Conservation (phyloP, 495 filamentous ascomycete genomes). For the Aspergillus sparsus region DNA sequence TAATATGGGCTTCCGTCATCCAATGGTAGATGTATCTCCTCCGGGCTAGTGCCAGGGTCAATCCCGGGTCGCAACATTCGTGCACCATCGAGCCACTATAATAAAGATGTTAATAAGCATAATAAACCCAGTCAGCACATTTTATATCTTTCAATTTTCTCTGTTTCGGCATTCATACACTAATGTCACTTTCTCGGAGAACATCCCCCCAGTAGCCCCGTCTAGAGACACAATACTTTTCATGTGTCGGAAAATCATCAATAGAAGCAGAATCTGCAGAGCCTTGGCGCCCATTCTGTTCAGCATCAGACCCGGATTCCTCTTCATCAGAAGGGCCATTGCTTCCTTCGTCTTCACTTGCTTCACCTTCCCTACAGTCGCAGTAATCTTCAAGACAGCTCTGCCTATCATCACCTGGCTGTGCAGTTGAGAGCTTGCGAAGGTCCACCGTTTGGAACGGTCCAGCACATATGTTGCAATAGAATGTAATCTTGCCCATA, state of each 20-base stretch:
- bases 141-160: background rate
- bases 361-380: slow-evolving; percentile 1
- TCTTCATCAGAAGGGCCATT: background rate
- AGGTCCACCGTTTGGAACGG: background rate
- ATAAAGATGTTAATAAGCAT: background rate
- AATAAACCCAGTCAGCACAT: no score
- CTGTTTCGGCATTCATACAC: background rate
- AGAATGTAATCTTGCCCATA: background rate
- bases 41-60: background rate
- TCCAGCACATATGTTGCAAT: slow-evolving; percentile 9
- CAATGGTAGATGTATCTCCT: background rate
- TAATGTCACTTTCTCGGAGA: background rate
- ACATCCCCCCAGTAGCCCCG: slow-evolving; percentile 10
- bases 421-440: background rate
- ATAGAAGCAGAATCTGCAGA: no score
- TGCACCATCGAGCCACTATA: background rate
- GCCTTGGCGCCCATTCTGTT: no score
- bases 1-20: background rate
- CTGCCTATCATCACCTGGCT: background rate
- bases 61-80: slow-evolving; percentile 1
- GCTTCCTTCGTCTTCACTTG: background rate
- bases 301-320: background rate
- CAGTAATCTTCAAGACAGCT: slow-evolving; percentile 6
- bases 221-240: background rate
- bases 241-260: background rate